Evolutionary conservation across 306 rosid species (phyloP).

Genomic region (Carpinus viminea): DNA sequence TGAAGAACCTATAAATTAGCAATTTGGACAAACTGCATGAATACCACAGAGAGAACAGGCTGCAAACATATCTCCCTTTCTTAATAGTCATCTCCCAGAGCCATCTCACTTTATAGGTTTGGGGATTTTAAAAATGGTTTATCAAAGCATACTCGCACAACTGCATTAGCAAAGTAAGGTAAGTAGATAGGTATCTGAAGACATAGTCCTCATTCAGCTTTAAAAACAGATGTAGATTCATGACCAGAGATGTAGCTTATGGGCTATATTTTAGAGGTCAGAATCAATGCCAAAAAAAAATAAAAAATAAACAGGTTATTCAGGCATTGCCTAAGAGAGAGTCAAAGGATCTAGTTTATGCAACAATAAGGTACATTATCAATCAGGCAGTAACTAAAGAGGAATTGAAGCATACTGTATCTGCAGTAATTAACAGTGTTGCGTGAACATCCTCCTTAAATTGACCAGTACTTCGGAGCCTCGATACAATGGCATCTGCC

Average conservation of each 20-base stretch:
- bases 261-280: background rate
- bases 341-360: background rate
- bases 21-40: background rate
- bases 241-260: background rate
- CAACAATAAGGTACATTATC: conserved; percentile 9
- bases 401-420: conserved; percentile 60
- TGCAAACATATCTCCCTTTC: background rate
- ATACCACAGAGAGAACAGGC: background rate
- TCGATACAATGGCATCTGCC: conserved; percentile 90
- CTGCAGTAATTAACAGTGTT: conserved; percentile 79
- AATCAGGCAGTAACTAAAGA: conserved; percentile 19
- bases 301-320: background rate
- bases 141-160: background rate
- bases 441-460: conserved; percentile 48
- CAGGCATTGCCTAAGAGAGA: conserved; percentile 14
- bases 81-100: too few species aligned
- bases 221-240: background rate
- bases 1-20: background rate
- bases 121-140: too few species aligned
- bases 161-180: background rate
- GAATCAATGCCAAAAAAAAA: background rate
- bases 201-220: background rate
- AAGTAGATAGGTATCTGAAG: background rate
- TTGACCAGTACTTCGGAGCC: conserved; percentile 40
- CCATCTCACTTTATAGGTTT: too few species aligned